A percentile compares a stretch with the other conserved stretches of the same genome.
Evolutionary conservation across 1,139 yeast genomes (phyloP).

Genomic region (Magnusiomyces ingens): DNA sequence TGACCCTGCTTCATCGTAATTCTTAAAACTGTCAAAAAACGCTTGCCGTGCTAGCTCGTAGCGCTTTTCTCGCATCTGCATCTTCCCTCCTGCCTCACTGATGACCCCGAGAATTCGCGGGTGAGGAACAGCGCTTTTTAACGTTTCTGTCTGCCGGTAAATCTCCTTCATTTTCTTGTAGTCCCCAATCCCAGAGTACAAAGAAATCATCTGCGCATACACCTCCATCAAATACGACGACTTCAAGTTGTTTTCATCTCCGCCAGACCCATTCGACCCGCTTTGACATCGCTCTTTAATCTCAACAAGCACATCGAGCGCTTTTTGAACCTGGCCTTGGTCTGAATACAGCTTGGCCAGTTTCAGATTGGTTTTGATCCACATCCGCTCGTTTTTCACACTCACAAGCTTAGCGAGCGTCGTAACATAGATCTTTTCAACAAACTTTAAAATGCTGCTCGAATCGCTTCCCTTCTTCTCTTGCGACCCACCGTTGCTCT

Average conservation of each 20-base stretch:
- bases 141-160: slow-evolving; percentile 43
- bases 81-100: slow-evolving; percentile 68
- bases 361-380: slow-evolving; percentile 50
- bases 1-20: slow-evolving; percentile 75
- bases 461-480: slow-evolving; percentile 8
- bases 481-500: slow-evolving; percentile 3
- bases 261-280: slow-evolving; percentile 14
- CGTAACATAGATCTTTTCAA: slow-evolving; percentile 28
- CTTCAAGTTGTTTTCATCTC: slow-evolving; percentile 24
- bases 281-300: slow-evolving; percentile 38
- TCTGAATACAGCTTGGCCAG: slow-evolving; percentile 45
- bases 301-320: slow-evolving; percentile 37
- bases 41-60: slow-evolving; percentile 58
- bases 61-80: slow-evolving; percentile 54
- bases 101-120: slow-evolving; percentile 66
- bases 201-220: slow-evolving; percentile 58
- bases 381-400: slow-evolving; percentile 44
- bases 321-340: slow-evolving; percentile 34
- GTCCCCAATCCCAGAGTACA: slow-evolving; percentile 38
- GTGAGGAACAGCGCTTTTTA: slow-evolving; percentile 64
- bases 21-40: slow-evolving; percentile 67
- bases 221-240: slow-evolving; percentile 46
- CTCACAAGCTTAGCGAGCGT: slow-evolving; percentile 28
- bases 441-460: slow-evolving; percentile 20
- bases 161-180: slow-evolving; percentile 40